These are phyloP conservation scores for Lodderomyces pseudojiufengensis DNA, from an alignment of 1,139 yeast species.

Conservation along the genomic window DNA sequence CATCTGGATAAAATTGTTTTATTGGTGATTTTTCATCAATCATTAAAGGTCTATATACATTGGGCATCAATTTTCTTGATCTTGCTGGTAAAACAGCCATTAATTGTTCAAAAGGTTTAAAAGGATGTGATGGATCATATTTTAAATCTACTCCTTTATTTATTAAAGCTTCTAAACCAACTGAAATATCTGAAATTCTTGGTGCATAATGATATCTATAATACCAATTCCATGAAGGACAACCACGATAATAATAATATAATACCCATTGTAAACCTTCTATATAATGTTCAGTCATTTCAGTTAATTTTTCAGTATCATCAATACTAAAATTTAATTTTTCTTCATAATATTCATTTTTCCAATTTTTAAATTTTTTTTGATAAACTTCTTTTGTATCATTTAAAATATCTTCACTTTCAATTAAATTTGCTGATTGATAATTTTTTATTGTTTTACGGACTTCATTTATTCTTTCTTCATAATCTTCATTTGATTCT, in stretches of 20 bases:
- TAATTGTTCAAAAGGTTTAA: slow-evolving; percentile 90
- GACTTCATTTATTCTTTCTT: slow-evolving; percentile 43
- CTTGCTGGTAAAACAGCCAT: slow-evolving; percentile 98
- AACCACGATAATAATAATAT: slow-evolving; percentile 83
- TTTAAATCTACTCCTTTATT: slow-evolving; percentile 39
- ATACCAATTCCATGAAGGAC: slow-evolving; percentile 95
- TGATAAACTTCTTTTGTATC: slow-evolving; percentile 64
- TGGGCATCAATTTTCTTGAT: slow-evolving; percentile 77
- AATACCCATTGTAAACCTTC: slow-evolving; percentile 97
- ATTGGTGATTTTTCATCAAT: slow-evolving; percentile 87
- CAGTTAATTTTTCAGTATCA: slow-evolving; percentile 53
- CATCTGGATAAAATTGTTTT: slow-evolving; percentile 83
- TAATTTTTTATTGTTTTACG: slow-evolving; percentile 56
- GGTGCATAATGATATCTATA: slow-evolving; percentile 89
- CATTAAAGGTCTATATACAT: slow-evolving; percentile 76
- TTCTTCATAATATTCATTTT: slow-evolving; percentile 71
- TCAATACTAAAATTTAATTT: slow-evolving; percentile 65
- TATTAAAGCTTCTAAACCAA: slow-evolving; percentile 58
- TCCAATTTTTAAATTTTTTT: slow-evolving; percentile 76
- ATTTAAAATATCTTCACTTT: slow-evolving; percentile 58
- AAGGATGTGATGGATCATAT: slow-evolving; percentile 74
- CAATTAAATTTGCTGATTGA: slow-evolving; percentile 66
- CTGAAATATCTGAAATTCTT: slow-evolving; percentile 76
- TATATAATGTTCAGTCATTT: slow-evolving; percentile 75
- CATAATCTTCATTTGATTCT: slow-evolving; percentile 61